Evolutionary conservation across 129 eudicot species (phyloP).

Genomic region (Apium graveolens): DNA sequence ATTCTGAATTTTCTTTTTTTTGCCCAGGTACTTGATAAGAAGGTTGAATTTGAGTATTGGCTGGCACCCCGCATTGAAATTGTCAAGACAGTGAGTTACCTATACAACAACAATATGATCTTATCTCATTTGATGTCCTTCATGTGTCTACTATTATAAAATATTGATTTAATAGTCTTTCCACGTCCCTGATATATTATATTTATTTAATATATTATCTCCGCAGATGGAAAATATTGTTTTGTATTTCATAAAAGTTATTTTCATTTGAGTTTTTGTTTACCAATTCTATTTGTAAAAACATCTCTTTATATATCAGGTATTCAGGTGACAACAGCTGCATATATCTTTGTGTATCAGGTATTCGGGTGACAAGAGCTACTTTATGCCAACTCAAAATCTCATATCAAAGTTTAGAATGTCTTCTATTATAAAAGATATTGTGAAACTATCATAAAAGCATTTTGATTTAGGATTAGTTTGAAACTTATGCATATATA

Average conservation of each 20-base stretch:
- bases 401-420: neutral
- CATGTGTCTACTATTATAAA: neutral
- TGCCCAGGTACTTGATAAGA: conserved; percentile 56
- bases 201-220: neutral
- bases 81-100: conserved; percentile 52
- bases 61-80: conserved; percentile 53
- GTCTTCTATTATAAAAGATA: neutral
- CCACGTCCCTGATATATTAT: neutral
- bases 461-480: neutral
- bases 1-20: neutral
- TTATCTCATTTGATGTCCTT: neutral
- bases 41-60: conserved; percentile 59
- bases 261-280: neutral
- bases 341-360: conserved; percentile 23
- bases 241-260: neutral
- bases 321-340: conserved; percentile 81
- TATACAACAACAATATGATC: conserved; percentile 3
- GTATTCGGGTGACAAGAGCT: conserved; percentile 8
- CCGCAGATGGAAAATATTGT: neutral
- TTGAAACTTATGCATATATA: neutral
- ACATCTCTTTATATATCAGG: neutral
- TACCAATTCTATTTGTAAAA: neutral
- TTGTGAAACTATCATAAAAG: neutral
- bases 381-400: conserved; percentile 1
- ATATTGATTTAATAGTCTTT: neutral